Base-by-base conservation (phyloP, 2,329 filamentous ascomycete genomes). In the Penicillium rolfsii region DNA sequence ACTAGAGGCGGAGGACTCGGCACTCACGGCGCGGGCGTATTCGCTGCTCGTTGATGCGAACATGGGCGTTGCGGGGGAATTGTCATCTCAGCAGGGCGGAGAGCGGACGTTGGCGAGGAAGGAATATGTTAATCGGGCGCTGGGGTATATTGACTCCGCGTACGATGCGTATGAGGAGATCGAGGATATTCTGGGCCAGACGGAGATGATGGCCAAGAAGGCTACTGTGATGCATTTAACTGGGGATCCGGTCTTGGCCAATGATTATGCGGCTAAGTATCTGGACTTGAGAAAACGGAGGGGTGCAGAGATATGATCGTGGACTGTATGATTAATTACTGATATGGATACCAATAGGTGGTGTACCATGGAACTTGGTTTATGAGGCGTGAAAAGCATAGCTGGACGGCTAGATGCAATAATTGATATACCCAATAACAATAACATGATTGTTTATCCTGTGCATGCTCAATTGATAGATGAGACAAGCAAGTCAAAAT, bases 151-250 rank as follows among this genome's bases (percentile, higher is more conserved):
- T 52, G 86, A 89, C 58, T 84, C 80, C 62, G 85, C 89, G 0
- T 87, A 88, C 66, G 79, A 77, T 57, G 84, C 88, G 63, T 96
- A 86, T 73, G 85, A 87, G 45, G 83, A 81, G 50, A 80, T 91
- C 14, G 87, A 91, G 71, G 90, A 91, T 72, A 78, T 88, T 14
- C 78, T 81, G n/a, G 87, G 87, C 57, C 89, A 91, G 76, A 89
- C 91, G 70, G 89, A 93, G 75, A 87, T 91, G 81, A 84, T 93
- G 79, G 89, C 89, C 22, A 95, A 95, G 81, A 93, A 91, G 77
- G 89, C 90, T 3, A 87, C 87, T 54, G 84, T 96, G 54, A 90
- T 91, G 81, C 87, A 88, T 74, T 79, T 89, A 50, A 82, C 85
- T 7, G 90, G 89, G 0, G 89, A 93, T 67, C 75, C 82, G 65